Base-by-base conservation (phyloP, 305 asterid species). In the Coffea humblotiana region DNA sequence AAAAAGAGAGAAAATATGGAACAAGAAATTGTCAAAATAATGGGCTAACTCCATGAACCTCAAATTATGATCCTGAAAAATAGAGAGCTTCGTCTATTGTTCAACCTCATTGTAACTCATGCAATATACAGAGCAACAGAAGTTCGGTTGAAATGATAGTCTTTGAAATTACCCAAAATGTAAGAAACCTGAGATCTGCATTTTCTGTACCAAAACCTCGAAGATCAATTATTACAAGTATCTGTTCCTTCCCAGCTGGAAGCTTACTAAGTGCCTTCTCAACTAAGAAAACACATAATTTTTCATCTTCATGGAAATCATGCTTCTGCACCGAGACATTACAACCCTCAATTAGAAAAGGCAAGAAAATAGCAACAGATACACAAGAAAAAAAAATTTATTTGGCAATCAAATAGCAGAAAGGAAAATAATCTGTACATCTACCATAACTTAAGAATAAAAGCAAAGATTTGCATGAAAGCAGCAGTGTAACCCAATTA, bases 251-350 rank as follows among this genome's bases (percentile, higher is more conserved):
- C 71, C 93, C 96, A 15, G 75, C 74, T 15, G 97, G 97, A 80
- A 90, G 89, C 87, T 80, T 89, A 77, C 85, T 83, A 43, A 93
- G 80, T 64, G 98, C 97, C 88, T 93, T 95, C 88, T 95, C 98
- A 76, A 95, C 88, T 82, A 92, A 83, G 84, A 88, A 93, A 40
- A 87, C 91, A 60, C 97, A 89, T n/a, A 95, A 90, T 89, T 89
- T 89, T 89, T 95, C 91, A 79, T 95, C 99, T 84, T 93, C 97
- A 74, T 18, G 5, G 43, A 16, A 78, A n/a, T 85, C 90, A 69
- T 77, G 84, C 89, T 87, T 89, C 95, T 89, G 90, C 78, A 32
- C 74, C 48, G 58, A 48, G 49, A 80, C 65, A 82, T 69, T 51
- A 21, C 13, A 64, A 27, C 21, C 37, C 32, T 43, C 52, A 58